A percentile compares a stretch with the other conserved stretches of the same genome.
phyloP scores from a whole-genome alignment of 2,329 filamentous ascomycete species.

The Tolypocladium tropicale region DNA sequence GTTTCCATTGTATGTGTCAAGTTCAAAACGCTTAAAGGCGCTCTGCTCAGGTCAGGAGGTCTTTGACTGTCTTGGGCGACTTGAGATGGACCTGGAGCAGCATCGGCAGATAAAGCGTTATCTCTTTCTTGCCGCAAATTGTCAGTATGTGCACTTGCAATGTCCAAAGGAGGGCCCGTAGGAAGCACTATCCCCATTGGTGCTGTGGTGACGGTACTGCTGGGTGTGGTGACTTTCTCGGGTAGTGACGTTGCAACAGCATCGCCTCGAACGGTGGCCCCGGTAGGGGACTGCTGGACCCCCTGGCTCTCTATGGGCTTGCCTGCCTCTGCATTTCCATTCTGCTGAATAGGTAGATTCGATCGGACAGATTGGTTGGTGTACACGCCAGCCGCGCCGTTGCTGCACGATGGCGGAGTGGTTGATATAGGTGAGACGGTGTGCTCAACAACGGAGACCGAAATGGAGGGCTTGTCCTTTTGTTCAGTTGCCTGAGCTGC shows the following conservation, averaged over 20 bases:
- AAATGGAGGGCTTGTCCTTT: not conserved
- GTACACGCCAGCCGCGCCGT: not conserved
- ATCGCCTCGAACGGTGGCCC: not conserved
- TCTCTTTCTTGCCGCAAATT: too few species aligned
- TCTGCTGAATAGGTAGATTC: not conserved
- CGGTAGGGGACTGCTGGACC: not conserved
- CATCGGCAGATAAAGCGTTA: not conserved
- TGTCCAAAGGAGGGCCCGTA: not conserved
- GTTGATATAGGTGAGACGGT: not conserved
- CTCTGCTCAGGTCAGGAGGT: not conserved
- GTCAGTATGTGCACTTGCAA: not conserved
- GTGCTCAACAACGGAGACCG: not conserved
- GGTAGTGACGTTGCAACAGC: not conserved
- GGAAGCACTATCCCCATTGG: not conserved
- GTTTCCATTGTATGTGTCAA: not conserved
- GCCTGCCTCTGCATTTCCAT: not conserved
- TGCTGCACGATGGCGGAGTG: not conserved
- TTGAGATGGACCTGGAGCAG: not conserved
- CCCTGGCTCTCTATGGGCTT: not conserved
- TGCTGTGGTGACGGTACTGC: not conserved
- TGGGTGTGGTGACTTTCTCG: not conserved
- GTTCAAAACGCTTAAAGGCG: not conserved
- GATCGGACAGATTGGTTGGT: not conserved
- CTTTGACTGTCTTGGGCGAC: not conserved
- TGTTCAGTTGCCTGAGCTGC: not conserved